phyloP scores from a whole-genome alignment of 2,329 filamentous ascomycete species.

The Sarocladium brachiariae region DNA sequence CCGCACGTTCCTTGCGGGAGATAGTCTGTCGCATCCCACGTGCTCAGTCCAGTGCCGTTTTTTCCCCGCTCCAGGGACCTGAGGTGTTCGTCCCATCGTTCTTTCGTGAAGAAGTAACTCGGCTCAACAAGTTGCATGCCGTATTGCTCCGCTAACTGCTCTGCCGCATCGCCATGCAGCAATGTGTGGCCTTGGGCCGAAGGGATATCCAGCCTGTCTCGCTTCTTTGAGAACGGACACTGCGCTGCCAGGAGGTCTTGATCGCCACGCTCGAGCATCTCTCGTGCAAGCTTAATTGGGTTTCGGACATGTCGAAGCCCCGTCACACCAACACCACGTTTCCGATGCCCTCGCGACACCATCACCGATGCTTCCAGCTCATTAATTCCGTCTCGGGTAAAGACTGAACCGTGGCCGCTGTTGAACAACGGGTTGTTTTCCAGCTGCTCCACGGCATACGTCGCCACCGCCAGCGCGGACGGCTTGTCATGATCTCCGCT shows the following conservation, averaged over 20 bases:
- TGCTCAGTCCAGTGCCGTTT: conserved; percentile 26
- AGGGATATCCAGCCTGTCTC: conserved; percentile 32
- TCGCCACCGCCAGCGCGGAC: conserved; percentile 65
- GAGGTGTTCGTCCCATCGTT: conserved; percentile 71
- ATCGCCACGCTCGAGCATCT: conserved; percentile 63
- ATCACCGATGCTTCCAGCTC: conserved; percentile 85
- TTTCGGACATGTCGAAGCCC: conserved; percentile 69
- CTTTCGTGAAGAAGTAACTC: conserved; percentile 72
- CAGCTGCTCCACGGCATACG: conserved; percentile 66
- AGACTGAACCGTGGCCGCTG: conserved; percentile 75
- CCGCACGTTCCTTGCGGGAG: conserved; percentile 81
- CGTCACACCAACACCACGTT: conserved; percentile 73
- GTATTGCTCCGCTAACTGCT: conserved; percentile 60
- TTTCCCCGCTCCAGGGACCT: conserved; percentile 48
- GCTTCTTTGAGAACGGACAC: not conserved
- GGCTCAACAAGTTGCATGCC: conserved; percentile 63
- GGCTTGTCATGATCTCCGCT: conserved; percentile 23
- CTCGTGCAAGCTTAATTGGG: conserved; percentile 66
- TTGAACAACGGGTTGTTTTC: conserved; percentile 83
- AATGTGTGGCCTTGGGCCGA: conserved; percentile 64
- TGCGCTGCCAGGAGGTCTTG: conserved; percentile 44
- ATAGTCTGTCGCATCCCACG: conserved; percentile 57
- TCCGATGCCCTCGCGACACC: conserved; percentile 66
- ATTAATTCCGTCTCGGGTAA: conserved; percentile 74
- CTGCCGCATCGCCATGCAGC: conserved; percentile 60